Base-by-base conservation (phyloP, 2,329 filamentous ascomycete genomes). In the Calonectria montana region DNA sequence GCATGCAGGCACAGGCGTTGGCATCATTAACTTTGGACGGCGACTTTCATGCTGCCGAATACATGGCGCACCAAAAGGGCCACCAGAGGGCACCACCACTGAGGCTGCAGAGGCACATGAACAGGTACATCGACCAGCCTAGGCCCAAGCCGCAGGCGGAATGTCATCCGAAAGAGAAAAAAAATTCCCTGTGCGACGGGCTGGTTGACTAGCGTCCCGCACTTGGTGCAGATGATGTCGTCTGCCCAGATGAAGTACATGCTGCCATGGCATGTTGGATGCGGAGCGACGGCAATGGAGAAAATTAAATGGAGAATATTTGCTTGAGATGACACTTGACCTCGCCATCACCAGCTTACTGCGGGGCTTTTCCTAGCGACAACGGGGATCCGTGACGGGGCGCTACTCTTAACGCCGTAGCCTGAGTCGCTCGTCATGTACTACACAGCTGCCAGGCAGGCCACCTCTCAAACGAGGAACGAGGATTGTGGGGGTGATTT, bases 121-220 rank as follows among this genome's bases (percentile, higher is more conserved):
- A 64, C 61, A 64, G 61, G 61, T 47, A 50, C 43, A 39, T 31
- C n/a, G 27, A 47, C 61, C n/a, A 47, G 61, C 61, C 57, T 41
- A 63, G 57, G 57, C 55, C 55, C 66, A 68, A 68, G 66, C 45
- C 47, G 45, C 55, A 35, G 45, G 45, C 18, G 41, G 66, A 29
- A 69, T 47, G 57, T 53, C 67, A 64, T 64, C 47, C 67, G 67
- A 69, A 66, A 13, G 67, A 69, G 57, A 13, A 50, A 35, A 35
- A 57, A 59, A 69, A 39, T 65, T 59, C 61, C 50, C 48, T 59
- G 61, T 41, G 35, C 47, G 67, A 21, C 23, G 66, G 55, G 23
- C 62, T 61, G 53, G 61, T 43, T 16, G 16, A 64, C 47, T 69
- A 69, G 66, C 66, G 66, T 61, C 48, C 48, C 45, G 59, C 67